Conservation (phyloP, 2,329 filamentous ascomycete genomes). For the Pestalotiopsis sp. region DNA sequence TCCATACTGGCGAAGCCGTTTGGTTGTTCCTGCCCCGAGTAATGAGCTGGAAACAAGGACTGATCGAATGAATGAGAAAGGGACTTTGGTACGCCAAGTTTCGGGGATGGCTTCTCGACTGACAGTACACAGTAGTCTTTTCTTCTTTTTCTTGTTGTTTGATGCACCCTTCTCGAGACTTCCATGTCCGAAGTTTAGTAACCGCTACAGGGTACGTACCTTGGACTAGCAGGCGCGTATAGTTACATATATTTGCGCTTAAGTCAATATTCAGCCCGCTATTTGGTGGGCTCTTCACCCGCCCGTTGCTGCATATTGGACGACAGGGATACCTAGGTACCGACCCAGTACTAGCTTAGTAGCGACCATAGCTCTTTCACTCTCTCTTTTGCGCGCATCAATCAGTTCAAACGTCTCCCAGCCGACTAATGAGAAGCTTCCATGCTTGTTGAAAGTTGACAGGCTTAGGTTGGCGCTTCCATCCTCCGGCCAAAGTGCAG, state of each 20-base stretch:
- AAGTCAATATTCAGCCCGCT: neutral
- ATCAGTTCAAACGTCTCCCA: neutral
- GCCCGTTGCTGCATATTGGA: neutral
- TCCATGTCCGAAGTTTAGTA: neutral
- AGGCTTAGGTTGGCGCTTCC: neutral
- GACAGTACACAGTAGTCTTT: neutral
- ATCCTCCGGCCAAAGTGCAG: neutral
- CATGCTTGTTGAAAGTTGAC: neutral
- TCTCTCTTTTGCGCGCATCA: neutral
- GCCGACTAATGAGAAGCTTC: neutral
- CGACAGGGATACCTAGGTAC: neutral
- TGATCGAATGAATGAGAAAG: neutral
- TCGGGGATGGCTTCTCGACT: neutral
- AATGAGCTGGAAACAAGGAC: neutral
- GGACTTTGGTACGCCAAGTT: neutral
- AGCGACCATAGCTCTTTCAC: neutral
- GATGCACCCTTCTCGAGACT: neutral
- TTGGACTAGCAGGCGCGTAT: neutral
- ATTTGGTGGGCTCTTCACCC: neutral
- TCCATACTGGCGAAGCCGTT: slow-evolving; percentile 50
- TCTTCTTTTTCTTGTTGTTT: neutral
- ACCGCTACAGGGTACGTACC: neutral
- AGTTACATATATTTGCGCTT: neutral
- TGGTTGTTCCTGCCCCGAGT: neutral
- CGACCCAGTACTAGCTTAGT: neutral